Evolutionary conservation across 2,329 filamentous ascomycete genomes (phyloP).

Genomic region (Ascochyta lentis): DNA sequence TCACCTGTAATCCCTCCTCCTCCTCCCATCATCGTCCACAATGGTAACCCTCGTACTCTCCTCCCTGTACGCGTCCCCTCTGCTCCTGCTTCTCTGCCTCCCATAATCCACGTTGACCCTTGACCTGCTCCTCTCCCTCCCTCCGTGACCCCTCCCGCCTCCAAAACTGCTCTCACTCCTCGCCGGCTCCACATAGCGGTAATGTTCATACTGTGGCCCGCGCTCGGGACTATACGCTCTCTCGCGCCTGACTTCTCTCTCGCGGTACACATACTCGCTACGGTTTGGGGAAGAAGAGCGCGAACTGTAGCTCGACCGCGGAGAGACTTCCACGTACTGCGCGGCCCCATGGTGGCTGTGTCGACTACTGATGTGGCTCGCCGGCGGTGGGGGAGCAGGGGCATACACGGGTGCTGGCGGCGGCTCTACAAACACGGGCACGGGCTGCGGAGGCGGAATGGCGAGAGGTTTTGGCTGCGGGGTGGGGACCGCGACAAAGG

Average conservation of each 20-base stretch:
- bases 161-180: slow-evolving; percentile 37
- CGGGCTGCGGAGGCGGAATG: slow-evolving; percentile 50
- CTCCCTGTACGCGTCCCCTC: slow-evolving; percentile 29
- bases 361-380: slow-evolving; percentile 8
- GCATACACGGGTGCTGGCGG: slow-evolving; percentile 36
- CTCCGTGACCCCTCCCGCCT: slow-evolving; percentile 36
- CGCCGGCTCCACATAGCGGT: slow-evolving; percentile 54
- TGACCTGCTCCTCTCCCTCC: slow-evolving; percentile 35
- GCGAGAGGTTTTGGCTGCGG: slow-evolving; percentile 34
- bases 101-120: slow-evolving; percentile 33
- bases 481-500: slow-evolving; percentile 42
- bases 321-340: slow-evolving; percentile 56
- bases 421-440: slow-evolving; percentile 49
- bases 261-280: slow-evolving; percentile 52
- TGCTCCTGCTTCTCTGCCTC: slow-evolving; percentile 17
- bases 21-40: slow-evolving; percentile 31
- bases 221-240: slow-evolving; percentile 42
- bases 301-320: slow-evolving; percentile 43
- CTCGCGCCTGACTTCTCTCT: slow-evolving; percentile 54
- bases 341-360: slow-evolving; percentile 32
- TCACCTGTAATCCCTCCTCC: slow-evolving; percentile 28
- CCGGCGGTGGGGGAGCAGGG: slow-evolving; percentile 19
- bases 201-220: slow-evolving; percentile 53
- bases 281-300: slow-evolving; percentile 37
- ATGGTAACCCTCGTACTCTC: slow-evolving; percentile 44